Conservation (phyloP, 78 protist genomes). For the Guillardia theta region DNA sequence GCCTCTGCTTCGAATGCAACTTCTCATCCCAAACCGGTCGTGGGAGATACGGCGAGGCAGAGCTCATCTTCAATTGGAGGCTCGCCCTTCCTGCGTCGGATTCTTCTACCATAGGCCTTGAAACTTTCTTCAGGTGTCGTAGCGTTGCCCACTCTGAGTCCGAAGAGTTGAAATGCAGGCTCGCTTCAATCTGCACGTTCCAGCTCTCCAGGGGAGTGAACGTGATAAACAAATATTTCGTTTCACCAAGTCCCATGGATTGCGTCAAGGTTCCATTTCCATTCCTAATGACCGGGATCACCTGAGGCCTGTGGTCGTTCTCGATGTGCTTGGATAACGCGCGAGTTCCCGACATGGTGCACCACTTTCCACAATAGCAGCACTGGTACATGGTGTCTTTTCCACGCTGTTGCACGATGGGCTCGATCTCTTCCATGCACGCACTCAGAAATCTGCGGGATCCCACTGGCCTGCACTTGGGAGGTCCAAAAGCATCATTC, state of each 20-base stretch:
- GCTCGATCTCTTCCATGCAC: background rate
- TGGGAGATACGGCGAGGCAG: background rate
- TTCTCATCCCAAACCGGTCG: background rate
- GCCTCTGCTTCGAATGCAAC: background rate
- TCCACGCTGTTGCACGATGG: background rate
- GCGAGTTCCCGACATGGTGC: background rate
- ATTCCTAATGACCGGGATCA: background rate
- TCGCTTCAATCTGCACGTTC: background rate
- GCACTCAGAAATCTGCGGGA: background rate
- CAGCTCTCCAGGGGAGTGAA: background rate
- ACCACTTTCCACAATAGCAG: background rate
- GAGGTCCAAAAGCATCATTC: too few species aligned
- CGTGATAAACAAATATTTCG: background rate
- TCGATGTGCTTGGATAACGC: background rate
- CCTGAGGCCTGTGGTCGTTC: background rate
- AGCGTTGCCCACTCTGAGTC: background rate
- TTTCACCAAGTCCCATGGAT: too few species aligned
- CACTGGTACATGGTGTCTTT: background rate
- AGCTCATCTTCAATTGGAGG: background rate
- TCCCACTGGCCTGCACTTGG: too few species aligned
- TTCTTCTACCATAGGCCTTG: background rate
- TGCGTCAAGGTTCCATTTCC: too few species aligned
- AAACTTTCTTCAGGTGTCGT: too few species aligned
- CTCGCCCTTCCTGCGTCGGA: background rate
- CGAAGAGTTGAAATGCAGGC: background rate